Conservation (phyloP, 768 basidiomycete genomes). For the Termitomyces sp. region DNA sequence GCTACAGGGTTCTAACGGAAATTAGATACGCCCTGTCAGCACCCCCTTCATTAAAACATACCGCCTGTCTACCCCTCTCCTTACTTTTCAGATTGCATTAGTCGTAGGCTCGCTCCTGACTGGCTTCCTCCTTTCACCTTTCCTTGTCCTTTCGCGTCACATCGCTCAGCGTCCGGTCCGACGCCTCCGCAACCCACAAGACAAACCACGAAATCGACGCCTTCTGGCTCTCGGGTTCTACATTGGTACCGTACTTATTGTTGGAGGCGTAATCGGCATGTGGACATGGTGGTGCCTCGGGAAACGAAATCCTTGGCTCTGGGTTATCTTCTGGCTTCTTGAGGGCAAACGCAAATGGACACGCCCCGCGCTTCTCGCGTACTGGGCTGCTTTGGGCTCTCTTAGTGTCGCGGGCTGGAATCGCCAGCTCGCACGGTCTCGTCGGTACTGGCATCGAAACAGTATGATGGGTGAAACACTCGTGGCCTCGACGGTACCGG, state of each 20-base stretch:
- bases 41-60: conserved; percentile 89
- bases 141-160: conserved; percentile 88
- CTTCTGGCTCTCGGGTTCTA: conserved; percentile 86
- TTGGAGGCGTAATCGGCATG: conserved; percentile 79
- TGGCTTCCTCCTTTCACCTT: conserved; percentile 93
- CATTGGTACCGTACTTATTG: conserved; percentile 67
- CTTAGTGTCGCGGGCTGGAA: conserved; percentile 95
- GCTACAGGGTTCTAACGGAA: background rate
- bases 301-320: conserved; percentile 82
- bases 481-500: conserved; percentile 22
- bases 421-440: conserved; percentile 77
- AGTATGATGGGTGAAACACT: conserved; percentile 31
- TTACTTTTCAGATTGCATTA: conserved; percentile 89
- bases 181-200: conserved; percentile 78
- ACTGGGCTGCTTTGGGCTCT: conserved; percentile 79
- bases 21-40: conserved; percentile 73
- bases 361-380: conserved; percentile 70
- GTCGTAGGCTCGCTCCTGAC: conserved; percentile 88
- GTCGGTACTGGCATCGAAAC: conserved; percentile 59
- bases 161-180: conserved; percentile 83
- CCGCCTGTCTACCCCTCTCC: conserved; percentile 86
- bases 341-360: conserved; percentile 78
- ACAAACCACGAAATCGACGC: conserved; percentile 78
- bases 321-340: conserved; percentile 74
- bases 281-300: conserved; percentile 92